Base-by-base conservation (phyloP, 2,329 filamentous ascomycete genomes). In the Trichoderma sp. region DNA sequence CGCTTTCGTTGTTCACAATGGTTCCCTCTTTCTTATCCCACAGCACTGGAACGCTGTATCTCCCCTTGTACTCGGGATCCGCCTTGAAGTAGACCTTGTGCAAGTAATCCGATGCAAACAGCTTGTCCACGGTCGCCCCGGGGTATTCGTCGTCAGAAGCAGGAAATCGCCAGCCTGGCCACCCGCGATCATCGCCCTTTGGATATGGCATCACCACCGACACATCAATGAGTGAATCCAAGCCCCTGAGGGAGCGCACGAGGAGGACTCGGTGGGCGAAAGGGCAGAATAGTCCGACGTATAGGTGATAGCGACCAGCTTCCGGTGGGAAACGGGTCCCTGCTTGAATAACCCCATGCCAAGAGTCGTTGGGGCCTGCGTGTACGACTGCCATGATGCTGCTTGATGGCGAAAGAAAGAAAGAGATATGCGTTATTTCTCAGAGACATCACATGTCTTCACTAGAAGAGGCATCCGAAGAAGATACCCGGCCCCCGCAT, bases 1-100 rank as follows among this genome's bases (percentile, higher is more conserved):
- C 85, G 68, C 88, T 90, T 80, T 94, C 91, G 69, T 95, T 95
- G 80, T 85, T 92, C 61, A 94, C 91, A 69, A 94, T 91, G 47
- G 82, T 85, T 56, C 86, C 83, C 55, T 80, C 79, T 74, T 88
- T 85, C 73, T 85, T 89, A 70, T 91, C 89, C 80, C 86, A 91
- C 15, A 93, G 80, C 0, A 88, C 86, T 0, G 90, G 90, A 3
- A 93, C 90, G 0, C 90, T 92, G 74, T 90, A 91, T 14, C 90
- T 82, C 0, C 89, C 89, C 3, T 79, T 78, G 67, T 92, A 95
- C 54, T 89, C 80, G 0, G 86, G 82, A 69, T 91, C 83, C 24
- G 85, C 84, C 64, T 84, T 83, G 73, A 89, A 89, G 79, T 93
- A 93, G 65, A 93, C 81, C 41, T 92, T 81, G 28, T 87, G 85